Conservation (phyloP, 306 rosid species). For the Citrullus amarus region DNA sequence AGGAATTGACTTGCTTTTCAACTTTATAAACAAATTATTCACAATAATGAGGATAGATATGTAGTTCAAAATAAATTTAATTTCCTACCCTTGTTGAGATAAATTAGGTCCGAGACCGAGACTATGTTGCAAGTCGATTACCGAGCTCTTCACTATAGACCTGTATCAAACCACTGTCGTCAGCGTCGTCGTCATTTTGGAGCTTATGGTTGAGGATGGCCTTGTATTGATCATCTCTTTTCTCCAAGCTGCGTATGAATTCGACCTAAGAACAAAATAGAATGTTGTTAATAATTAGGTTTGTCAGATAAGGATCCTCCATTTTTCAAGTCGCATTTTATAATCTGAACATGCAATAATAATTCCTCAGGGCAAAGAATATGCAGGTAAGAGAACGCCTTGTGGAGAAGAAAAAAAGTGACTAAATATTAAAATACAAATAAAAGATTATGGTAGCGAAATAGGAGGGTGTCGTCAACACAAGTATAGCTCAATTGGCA, state of each 20-base stretch:
- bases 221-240: conserved; percentile 64
- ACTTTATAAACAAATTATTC: not conserved
- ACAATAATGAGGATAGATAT: not conserved
- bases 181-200: conserved; percentile 31
- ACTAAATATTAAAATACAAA: too few species aligned
- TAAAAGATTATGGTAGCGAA: too few species aligned
- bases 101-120: conserved; percentile 4
- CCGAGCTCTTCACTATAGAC: conserved; percentile 43
- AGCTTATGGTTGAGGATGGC: conserved; percentile 55
- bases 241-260: conserved; percentile 53
- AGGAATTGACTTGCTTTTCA: not conserved
- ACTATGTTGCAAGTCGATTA: conserved; percentile 35
- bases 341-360: not conserved
- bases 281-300: not conserved
- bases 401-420: not conserved
- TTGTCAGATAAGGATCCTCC: not conserved
- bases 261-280: conserved; percentile 38
- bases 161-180: conserved; percentile 46
- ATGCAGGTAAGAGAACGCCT: not conserved
- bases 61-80: not conserved
- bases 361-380: too few species aligned
- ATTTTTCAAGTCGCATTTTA: not conserved
- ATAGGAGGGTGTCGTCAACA: too few species aligned
- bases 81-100: not conserved
- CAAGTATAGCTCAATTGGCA: too few species aligned